Base-by-base conservation (phyloP, 768 basidiomycete species). In the Termitomyces titanicus region DNA sequence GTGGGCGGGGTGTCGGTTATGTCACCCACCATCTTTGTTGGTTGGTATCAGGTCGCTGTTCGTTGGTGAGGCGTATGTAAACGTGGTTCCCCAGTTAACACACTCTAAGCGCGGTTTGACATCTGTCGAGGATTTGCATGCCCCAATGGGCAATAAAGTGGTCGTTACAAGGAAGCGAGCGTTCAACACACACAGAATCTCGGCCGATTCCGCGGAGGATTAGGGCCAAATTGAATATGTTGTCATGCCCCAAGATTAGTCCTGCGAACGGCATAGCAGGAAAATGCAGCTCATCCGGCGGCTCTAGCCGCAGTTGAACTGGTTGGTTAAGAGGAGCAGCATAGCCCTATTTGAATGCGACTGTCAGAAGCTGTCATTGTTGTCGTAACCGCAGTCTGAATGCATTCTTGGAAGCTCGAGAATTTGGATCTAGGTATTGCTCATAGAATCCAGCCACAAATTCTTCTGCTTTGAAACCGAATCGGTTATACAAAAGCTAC, bases 391-490 rank as follows among this genome's bases (percentile, higher is more conserved):
- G 83, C 53, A 93, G 70, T 45, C 83, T 77, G 69, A 92, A 88
- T 6, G 90, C 91, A 65, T 93, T 92, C 70, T 86, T 90, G 5
- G 89, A 92, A 3, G 79, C 80, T 51, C 82, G 80, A 17, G 88
- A 89, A 24, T 82, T 73, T 3, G 81, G 69, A 61, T 86, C 82
- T n/a, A 92, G 74, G 66, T 92, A 92, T 42, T 85, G 78, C 42
- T 89, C 86, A 60, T 93, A 93, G 63, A 93, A 92, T 18, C 87
- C 88, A 20, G 81, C 83, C 20, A 92, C 78, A 56, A 92, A 92
- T 64, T 88, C 89, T 69, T 92, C 90, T 0, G 88, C 87, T 61
- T 93, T 92, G 77, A 93, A 92, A 25, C 91, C 90, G 62, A 93
- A 92, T 47, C 83, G 85, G 59, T 93, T 92, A 70, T 92, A 93